Evolutionary conservation across 306 rosid genomes (phyloP).

Genomic region (Casuarina cunninghamiana): DNA sequence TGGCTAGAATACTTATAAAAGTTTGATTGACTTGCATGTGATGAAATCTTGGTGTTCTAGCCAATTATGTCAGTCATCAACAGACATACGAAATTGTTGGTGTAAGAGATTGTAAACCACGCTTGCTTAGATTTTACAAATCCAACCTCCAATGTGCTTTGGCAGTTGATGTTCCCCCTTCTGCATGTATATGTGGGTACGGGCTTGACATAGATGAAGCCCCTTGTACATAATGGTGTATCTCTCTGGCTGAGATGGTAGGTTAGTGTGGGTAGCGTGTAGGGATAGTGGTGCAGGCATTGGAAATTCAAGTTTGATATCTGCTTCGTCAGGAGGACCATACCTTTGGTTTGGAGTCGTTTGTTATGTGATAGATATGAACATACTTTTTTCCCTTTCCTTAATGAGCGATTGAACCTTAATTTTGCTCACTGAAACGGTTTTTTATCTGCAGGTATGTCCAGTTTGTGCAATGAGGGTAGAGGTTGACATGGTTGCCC

Average conservation of each 20-base stretch:
- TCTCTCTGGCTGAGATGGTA: neutral
- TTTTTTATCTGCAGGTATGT: conserved; percentile 68
- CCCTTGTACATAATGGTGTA: neutral
- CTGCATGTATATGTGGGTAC: neutral
- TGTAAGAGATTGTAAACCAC: neutral
- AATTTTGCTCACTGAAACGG: conserved; percentile 16
- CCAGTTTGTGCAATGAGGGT: conserved; percentile 94
- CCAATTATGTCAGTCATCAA: neutral
- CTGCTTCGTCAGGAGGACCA: neutral
- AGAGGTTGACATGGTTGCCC: conserved; percentile 97
- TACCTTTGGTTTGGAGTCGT: neutral
- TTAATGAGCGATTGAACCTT: conserved; percentile 1
- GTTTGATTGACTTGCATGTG: neutral
- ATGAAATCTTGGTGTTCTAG: neutral
- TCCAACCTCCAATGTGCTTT: neutral
- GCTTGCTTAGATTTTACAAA: neutral
- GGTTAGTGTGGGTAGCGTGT: neutral
- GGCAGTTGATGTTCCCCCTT: neutral
- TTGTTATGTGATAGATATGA: neutral
- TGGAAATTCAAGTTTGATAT: neutral
- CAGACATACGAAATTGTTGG: neutral
- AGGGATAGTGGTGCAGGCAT: neutral
- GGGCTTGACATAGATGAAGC: neutral
- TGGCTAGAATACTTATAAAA: neutral
- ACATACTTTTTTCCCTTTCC: neutral